phyloP scores from a whole-genome alignment of 139 green algal species.

The Tetradesmus lagerheimii region DNA sequence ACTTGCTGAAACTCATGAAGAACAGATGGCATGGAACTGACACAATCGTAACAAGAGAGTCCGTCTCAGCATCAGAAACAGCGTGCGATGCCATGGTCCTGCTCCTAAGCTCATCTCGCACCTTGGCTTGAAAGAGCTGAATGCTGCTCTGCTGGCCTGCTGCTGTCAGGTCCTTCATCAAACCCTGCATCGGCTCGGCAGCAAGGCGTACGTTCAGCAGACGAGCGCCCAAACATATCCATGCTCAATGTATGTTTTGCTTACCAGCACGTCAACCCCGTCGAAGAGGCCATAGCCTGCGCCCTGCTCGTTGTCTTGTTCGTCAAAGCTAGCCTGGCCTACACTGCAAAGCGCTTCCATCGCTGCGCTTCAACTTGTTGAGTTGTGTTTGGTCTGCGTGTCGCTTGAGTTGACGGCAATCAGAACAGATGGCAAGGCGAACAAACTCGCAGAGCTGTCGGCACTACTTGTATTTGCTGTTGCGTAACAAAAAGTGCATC shows the following conservation, averaged over 20 bases:
- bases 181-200: background rate
- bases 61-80: background rate
- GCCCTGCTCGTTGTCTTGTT: background rate
- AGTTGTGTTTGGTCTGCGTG: background rate
- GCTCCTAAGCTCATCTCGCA: background rate
- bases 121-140: background rate
- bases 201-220: background rate
- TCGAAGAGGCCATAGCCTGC: background rate
- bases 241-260: too few relatives aligned
- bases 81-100: background rate
- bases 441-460: background rate
- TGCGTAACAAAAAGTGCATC: background rate
- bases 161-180: background rate
- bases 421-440: background rate
- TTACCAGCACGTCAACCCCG: background rate
- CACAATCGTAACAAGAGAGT: background rate
- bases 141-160: constrained; percentile 1
- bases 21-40: background rate
- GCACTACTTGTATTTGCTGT: background rate
- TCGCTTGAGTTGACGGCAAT: background rate
- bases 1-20: too few relatives aligned
- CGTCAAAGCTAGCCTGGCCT: background rate
- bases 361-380: background rate
- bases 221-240: too few relatives aligned
- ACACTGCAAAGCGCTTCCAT: background rate